These are phyloP conservation scores for Luffa aegyptiaca DNA, from an alignment of 306 rosid species.

Conservation along the genomic window DNA sequence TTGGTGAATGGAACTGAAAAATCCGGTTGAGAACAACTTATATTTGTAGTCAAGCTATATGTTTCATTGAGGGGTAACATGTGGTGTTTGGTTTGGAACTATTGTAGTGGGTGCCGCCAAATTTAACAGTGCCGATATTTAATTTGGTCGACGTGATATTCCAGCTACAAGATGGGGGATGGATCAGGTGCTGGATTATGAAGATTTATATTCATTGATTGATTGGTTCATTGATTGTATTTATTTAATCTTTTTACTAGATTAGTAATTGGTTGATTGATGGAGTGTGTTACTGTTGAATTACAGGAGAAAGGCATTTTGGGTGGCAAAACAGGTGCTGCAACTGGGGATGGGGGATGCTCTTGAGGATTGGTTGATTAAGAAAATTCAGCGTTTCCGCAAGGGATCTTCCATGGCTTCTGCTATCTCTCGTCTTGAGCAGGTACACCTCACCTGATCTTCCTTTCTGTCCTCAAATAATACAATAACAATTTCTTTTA, in stretches of 20 bases:
- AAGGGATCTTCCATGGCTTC: slow-evolving; percentile 84
- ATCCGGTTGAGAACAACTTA: neutral
- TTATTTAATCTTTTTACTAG: neutral
- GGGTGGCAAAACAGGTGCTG: slow-evolving; percentile 96
- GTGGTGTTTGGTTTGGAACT: neutral
- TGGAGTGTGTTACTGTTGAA: neutral
- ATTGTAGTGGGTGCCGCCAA: slow-evolving; percentile 95
- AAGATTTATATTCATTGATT: neutral
- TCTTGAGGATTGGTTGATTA: slow-evolving; percentile 94
- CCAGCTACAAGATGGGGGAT: slow-evolving; percentile 97
- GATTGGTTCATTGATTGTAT: neutral
- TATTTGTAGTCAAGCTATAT: neutral
- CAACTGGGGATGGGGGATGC: slow-evolving; percentile 99
- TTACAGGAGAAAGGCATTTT: slow-evolving; percentile 83
- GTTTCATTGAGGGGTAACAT: neutral
- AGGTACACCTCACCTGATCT: slow-evolving; percentile 22
- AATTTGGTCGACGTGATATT: slow-evolving; percentile 89
- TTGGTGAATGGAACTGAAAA: neutral
- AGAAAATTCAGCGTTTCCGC: slow-evolving; percentile 69
- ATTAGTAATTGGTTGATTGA: neutral
- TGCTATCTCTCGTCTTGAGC: slow-evolving; percentile 73
- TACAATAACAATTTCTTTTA: no score
- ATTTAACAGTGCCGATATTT: slow-evolving; percentile 77
- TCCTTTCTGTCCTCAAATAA: neutral
- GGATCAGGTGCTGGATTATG: slow-evolving; percentile 67